Evolutionary conservation across 257 asterid species (phyloP), one percentile per base, ranked within the genome.

Genomic region (Fraxinus cuspidata): DNA sequence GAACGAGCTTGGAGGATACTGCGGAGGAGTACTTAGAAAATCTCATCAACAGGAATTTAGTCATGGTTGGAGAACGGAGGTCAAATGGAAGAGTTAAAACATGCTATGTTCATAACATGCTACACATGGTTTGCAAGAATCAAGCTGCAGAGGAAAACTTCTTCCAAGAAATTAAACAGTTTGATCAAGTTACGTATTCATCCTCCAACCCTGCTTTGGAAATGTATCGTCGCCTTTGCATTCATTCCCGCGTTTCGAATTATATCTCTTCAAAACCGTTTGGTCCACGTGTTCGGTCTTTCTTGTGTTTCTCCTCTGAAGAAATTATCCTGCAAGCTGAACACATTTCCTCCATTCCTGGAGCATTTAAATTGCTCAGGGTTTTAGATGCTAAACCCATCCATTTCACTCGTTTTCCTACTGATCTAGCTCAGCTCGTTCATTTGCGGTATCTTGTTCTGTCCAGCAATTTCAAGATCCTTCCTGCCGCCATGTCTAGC

Each of bases 361-460:
- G 77, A 44, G 85, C 90, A 5, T 90, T 88, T 68, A 84, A 84
- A n/a, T 65, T 88, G 86, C 91, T 90, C 68, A 72, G 95, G 40
- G 95, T 90, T 3, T 72, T 90, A 31, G 93, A 90, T 25, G 73
- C 83, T 13, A 78, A 81, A 2, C 82, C 88, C 28, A 77, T 90
- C 71, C 35, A 23, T 15, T 90, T 88, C 81, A 49, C 63, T 66
- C 87, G 88, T 18, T 84, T 88, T 63, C 87, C 90, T 18, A 49
- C 80, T 1, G 91, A 87, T 13, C 65, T 88, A 1, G 73, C 81
- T 38, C 88, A 85, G 3, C 66, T 90, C 13, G 80, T 85, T 28
- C 92, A 88, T 63, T 76, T 90, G 87, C 85, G 91, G 81, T 87
- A 84, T 18, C 76, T 91, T 25, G 88, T 83, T 19, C 63, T 89